These are phyloP conservation scores for Debaryomyces maramus DNA, from an alignment of 805 yeast genomes.

Conservation along the genomic window DNA sequence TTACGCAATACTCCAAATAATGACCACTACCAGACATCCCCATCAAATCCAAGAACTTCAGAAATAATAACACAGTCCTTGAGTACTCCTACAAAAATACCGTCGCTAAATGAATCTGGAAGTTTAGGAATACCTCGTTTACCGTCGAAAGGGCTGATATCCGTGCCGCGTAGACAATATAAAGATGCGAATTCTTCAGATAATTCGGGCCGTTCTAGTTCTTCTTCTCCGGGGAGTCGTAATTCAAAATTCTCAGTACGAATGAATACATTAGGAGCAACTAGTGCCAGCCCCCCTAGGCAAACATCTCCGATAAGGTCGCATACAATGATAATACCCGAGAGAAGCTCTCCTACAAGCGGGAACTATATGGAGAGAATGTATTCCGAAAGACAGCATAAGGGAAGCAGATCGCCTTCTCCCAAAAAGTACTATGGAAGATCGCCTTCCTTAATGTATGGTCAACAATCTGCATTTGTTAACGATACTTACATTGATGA, in stretches of 20 bases:
- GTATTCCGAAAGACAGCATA: conserved; percentile 11
- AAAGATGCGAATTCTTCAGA: not conserved
- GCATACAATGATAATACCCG: conserved; percentile 7
- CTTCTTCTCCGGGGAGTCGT: conserved; percentile 1
- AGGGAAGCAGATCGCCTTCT: conserved; percentile 28
- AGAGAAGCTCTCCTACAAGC: conserved; percentile 17
- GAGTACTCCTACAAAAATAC: conserved; percentile 14
- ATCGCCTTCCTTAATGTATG: conserved; percentile 23
- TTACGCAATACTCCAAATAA: not conserved
- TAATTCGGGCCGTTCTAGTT: not conserved
- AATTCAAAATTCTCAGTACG: conserved; percentile 1
- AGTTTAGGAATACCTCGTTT: conserved; percentile 1
- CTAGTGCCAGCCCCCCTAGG: conserved; percentile 4
- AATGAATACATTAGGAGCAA: not conserved
- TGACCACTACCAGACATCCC: not conserved
- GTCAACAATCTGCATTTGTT: conserved; percentile 1
- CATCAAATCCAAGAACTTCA: conserved; percentile 3
- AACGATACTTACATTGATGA: conserved; percentile 3
- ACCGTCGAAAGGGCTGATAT: not conserved
- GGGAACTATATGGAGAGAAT: conserved; percentile 13
- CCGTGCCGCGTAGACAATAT: not conserved
- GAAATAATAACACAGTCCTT: conserved; percentile 7
- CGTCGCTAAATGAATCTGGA: conserved; percentile 7
- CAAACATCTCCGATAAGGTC: conserved; percentile 9
- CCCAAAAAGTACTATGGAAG: conserved; percentile 25